Base-by-base conservation (phyloP, 2,329 filamentous ascomycete genomes). In the Arthroderma sp. region DNA sequence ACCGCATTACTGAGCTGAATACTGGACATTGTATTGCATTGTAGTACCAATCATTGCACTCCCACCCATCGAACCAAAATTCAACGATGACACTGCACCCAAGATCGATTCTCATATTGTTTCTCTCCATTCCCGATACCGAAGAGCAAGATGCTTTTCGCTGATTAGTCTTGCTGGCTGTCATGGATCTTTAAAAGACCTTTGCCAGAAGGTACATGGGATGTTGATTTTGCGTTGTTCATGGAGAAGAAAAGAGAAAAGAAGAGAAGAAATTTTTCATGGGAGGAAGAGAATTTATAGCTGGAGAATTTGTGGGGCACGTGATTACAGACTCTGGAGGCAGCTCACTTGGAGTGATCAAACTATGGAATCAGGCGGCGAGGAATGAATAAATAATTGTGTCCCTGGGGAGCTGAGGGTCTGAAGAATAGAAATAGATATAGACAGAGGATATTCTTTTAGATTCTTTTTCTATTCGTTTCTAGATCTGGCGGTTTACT, bases 41-140 rank as follows among this genome's bases (percentile, higher is more conserved):
- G 71, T 75, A 68, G 68, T 65, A 63, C 70, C 68, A 68, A 73
- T 74, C 72, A 74, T 74, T 75, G 72, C 72, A 72, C 64, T 73
- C 70, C 66, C 71, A 68, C 58, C 67, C 70, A 74, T 59, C 47
- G 59, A 52, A 53, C 50, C 15, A 3, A 57, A 52, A 52, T 42
- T 15, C 52, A 62, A 63, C 57, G 56, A 49, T 71, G 70, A 63
- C 66, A 73, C 69, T 72, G 72, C 72, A 74, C 71, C 71, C 71
- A 74, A 73, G 70, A 74, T 69, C 70, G 61, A 69, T 43, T 40
- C 48, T 49, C 39, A 15, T 15, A 30, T 42, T 28, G 29, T 47
- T 47, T 40, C 41, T 49, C 64, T 63, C 60, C 58, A 57, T 61
- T 53, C 55, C 46, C 46, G 42, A 47, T 22, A 22, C 15, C 15